Evolutionary conservation across 225 moss, liverwort and hornwort genomes (phyloP).

Genomic region (Bryoerythrophyllum caledonicum): DNA sequence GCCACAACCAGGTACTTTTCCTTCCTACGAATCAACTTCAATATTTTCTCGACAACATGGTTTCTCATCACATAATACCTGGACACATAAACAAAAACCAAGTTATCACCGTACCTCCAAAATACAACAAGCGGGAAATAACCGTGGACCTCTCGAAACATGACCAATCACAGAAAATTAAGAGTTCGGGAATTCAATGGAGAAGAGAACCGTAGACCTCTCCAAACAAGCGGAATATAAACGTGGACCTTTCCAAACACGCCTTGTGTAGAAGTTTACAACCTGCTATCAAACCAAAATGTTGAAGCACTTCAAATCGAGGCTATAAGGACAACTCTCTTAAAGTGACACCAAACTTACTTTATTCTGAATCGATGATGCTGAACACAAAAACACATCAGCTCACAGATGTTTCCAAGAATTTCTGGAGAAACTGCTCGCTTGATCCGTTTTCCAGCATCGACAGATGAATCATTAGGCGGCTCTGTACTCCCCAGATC

Average conservation of each 20-base stretch:
- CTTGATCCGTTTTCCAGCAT: conserved; percentile 52
- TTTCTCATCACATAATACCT: conserved; percentile 99
- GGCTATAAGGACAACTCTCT: not conserved
- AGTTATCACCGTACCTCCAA: conserved; percentile 11
- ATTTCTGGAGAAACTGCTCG: conserved; percentile 82
- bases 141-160: not conserved
- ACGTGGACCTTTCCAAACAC: no score
- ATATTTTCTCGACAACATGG: conserved; percentile 94
- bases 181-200: not conserved
- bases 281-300: conserved; percentile 10
- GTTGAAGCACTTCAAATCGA: conserved; percentile 13
- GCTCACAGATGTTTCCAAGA: conserved; percentile 96
- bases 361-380: conserved; percentile 98
- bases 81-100: conserved; percentile 14
- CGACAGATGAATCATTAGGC: conserved; percentile 50
- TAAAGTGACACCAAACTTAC: conserved; percentile 45
- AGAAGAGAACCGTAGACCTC: no score
- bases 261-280: conserved; percentile 2
- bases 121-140: not conserved
- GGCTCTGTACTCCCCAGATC: conserved; percentile 52
- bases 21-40: conserved; percentile 88
- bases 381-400: conserved; percentile 98
- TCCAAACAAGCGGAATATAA: no score
- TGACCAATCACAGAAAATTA: not conserved
- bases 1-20: conserved; percentile 99